Conservation (phyloP, 257 asterid species). For the Solanum boliviense region DNA sequence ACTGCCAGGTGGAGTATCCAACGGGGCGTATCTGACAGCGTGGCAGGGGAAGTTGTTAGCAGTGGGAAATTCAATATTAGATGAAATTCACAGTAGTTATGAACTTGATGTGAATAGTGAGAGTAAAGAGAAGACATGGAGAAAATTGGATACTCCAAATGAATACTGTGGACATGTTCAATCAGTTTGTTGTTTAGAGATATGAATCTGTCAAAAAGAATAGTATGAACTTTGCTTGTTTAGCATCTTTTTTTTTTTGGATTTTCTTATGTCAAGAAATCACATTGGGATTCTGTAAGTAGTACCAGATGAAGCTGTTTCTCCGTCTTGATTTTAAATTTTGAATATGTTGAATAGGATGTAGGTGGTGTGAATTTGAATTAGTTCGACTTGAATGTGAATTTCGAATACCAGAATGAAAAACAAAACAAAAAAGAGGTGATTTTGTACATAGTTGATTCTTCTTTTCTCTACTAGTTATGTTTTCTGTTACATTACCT, state of each 20-base stretch:
- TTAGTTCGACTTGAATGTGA: not conserved
- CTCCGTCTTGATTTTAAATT: not conserved
- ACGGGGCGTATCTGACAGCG: not conserved
- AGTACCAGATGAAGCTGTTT: not conserved
- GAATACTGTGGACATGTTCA: conserved; percentile 3
- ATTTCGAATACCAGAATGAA: too few relatives aligned
- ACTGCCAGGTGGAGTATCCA: not conserved
- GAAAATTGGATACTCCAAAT: not conserved
- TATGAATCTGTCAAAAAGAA: not conserved
- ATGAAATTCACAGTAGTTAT: not conserved
- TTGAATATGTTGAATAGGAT: too few relatives aligned
- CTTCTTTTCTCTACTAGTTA: not conserved
- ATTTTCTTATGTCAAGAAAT: not conserved
- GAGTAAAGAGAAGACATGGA: not conserved
- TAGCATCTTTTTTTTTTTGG: not conserved
- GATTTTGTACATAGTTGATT: not conserved
- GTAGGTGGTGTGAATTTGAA: not conserved
- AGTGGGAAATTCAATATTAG: not conserved
- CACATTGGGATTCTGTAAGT: not conserved
- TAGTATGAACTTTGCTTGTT: not conserved
- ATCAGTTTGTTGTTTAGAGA: conserved; percentile 1
- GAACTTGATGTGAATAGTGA: not conserved
- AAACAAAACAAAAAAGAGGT: not conserved
- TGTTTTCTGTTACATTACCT: not conserved
- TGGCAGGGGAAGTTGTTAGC: conserved; percentile 1